Base-by-base conservation (phyloP, 1,284 basidiomycete genomes). In the Rhodotorula sp. region DNA sequence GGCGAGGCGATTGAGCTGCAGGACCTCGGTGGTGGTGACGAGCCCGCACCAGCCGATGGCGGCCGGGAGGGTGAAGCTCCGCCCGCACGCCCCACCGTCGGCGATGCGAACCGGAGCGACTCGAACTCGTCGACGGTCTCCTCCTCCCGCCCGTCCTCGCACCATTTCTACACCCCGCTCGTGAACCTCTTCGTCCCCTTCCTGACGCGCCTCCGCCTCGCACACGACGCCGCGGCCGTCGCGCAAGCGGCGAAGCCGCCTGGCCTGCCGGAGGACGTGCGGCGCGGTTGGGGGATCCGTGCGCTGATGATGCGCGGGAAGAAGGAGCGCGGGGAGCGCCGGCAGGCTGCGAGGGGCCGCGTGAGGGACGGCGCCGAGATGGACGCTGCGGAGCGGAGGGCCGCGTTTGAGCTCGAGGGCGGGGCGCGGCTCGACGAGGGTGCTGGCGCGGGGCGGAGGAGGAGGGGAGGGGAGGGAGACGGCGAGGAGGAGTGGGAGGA, bases 171-270 rank as follows among this genome's bases (percentile, higher is more conserved):
- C 54, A 29, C 32, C 22, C 63, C 63, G 44, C 55, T 64, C 48
- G 25, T 60, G 36, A 34, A 64, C 65, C 53, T 66, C 44, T 67
- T 76, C 27, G 29, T 50, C 8, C 69, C 73, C 36, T 75, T 75
- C 69, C 60, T 77, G 50, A 36, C 60, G 12, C 70, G 64, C 6
- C 62, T 77, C 25, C 76, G 76, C 10, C 53, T 53, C 21, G 76
- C 76, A 15, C 76, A 77, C 71, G 72, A 77, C 58, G 67, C 67
- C 25, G 76, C 76, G 7, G 76, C 74, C 22, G 67, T 77, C n/a
- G 71, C 62, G 17, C 66, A 63, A 22, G 76, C 76, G 10, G 71
- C 76, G 17, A 66, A 69, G 19, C 73, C 73, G 12, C 67, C 71
- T 3, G 70, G 70, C 0, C n/a, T 76, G 48, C 71, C 75, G 1